Base-by-base conservation (phyloP, 163 green algal species). In the Coccomyxa subellipsoidea region DNA sequence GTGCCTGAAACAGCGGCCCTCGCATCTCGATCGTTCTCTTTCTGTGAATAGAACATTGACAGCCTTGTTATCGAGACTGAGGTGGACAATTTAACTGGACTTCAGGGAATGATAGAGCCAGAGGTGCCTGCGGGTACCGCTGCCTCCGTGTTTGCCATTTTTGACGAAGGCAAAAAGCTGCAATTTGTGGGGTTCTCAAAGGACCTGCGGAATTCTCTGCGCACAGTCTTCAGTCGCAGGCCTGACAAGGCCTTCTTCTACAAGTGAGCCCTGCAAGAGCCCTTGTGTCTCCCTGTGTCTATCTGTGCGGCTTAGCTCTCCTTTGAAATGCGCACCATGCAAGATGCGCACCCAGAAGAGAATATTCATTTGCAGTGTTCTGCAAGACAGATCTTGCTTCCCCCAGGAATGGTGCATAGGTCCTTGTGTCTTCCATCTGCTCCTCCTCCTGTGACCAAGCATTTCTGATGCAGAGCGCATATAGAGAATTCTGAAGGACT, bases 181-280 rank as follows among this genome's bases (percentile, higher is more conserved):
- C 93, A 97, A 87, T 97, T 95, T 83, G 87, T 97, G 10, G 93
- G 93, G 12, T 96, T 96, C 80, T 93, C 88, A 34, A 89, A 90
- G 73, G 87, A 93, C 38, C 88, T 97, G 72, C 85, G 88, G 39
- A 90, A 91, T 83, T 92, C 92, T 31, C 86, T 97, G 82, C 80
- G 90, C 31, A 94, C 90, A 2, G 69, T 96, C n/a, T 90, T 97
- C 39, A 87, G 87, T 32, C 85, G 93, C 25, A 85, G 93, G 0
- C 91, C 93, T 15, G 93, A 96, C 38, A 95, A 95, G 80, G 84
- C 89, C 4, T 84, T 88, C 83, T 95, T 89, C 82, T 94, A 90
- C 88, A 94, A 90, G 84, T 87, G 69, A 76, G 87, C 32, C 34
- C 32, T 6, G 18, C 47, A 66, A 66, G 12, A 12, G n/a, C n/a